phyloP scores from a whole-genome alignment of 352 stramenopile species.

The Globisporangium paroecandrum region DNA sequence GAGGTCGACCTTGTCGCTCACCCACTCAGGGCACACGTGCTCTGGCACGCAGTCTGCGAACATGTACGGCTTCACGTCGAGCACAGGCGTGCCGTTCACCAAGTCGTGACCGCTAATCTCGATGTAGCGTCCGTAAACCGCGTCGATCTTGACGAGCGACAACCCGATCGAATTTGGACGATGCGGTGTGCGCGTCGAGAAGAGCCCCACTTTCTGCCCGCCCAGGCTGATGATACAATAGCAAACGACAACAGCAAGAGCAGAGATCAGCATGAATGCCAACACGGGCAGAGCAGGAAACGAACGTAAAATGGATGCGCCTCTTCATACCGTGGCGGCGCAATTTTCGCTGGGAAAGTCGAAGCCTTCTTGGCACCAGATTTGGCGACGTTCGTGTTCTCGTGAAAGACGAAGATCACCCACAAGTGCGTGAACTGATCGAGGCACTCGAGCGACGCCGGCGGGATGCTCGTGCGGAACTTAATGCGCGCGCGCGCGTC shows the following conservation, averaged over 20 bases:
- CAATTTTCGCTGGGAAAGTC: constrained; percentile 81
- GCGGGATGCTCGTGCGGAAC: constrained; percentile 73
- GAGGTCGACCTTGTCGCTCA: constrained; percentile 53
- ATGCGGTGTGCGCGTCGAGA: constrained; percentile 96
- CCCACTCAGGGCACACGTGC: constrained; percentile 65
- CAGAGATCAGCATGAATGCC: background rate
- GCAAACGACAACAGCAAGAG: background rate
- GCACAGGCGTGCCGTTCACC: constrained; percentile 95
- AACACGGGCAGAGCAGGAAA: background rate
- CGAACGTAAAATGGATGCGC: background rate
- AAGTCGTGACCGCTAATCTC: constrained; percentile 93
- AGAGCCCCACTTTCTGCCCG: constrained; percentile 90
- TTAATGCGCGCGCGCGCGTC: constrained; percentile 62
- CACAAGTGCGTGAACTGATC: constrained; percentile 88
- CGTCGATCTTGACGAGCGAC: constrained; percentile 89
- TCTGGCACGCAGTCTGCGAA: constrained; percentile 64
- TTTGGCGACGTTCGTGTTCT: constrained; percentile 85
- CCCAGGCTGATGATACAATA: constrained; percentile 33
- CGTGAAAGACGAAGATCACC: constrained; percentile 91
- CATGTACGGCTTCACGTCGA: constrained; percentile 99
- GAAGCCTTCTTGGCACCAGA: constrained; percentile 33
- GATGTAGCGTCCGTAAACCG: constrained; percentile 72
- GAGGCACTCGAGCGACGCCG: constrained; percentile 70
- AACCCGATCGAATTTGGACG: constrained; percentile 94
- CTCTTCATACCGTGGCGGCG: constrained; percentile 38